Evolutionary conservation across 1,284 basidiomycete genomes (phyloP).

Genomic region (Fistulina hepatica): DNA sequence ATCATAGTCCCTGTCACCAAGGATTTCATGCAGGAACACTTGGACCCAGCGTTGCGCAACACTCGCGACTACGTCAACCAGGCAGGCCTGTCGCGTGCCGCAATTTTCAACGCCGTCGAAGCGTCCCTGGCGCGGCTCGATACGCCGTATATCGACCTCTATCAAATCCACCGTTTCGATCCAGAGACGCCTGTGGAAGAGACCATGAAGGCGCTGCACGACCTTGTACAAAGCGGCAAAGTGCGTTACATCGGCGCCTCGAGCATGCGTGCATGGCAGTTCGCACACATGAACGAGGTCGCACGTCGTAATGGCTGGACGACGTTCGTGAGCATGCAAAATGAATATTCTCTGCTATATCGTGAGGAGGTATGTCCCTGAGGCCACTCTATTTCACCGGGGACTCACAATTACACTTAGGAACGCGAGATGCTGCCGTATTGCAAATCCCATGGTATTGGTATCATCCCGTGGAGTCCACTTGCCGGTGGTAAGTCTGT

Average conservation of each 20-base stretch:
- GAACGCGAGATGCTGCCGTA: constrained; percentile 18
- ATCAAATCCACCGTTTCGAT: constrained; percentile 33
- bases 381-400: too few species aligned
- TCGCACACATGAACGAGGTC: constrained; percentile 26
- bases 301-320: constrained; percentile 25
- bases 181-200: constrained; percentile 25
- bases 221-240: constrained; percentile 29
- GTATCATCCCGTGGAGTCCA: constrained; percentile 15
- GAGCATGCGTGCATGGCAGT: constrained; percentile 27
- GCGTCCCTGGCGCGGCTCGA: constrained; percentile 28
- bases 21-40: background rate
- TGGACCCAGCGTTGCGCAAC: constrained; percentile 11
- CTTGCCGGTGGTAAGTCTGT: constrained; percentile 24
- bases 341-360: constrained; percentile 27
- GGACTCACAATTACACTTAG: constrained; percentile 3
- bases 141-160: constrained; percentile 36
- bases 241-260: constrained; percentile 33
- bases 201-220: constrained; percentile 33
- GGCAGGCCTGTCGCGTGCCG: constrained; percentile 24
- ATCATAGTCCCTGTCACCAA: constrained; percentile 9
- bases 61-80: constrained; percentile 33
- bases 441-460: constrained; percentile 16
- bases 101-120: constrained; percentile 29
- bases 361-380: constrained; percentile 27
- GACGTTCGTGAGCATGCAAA: constrained; percentile 29